These are phyloP conservation scores for Kernera saxatilis DNA, from an alignment of 345 rosid species.

Conservation along the genomic window DNA sequence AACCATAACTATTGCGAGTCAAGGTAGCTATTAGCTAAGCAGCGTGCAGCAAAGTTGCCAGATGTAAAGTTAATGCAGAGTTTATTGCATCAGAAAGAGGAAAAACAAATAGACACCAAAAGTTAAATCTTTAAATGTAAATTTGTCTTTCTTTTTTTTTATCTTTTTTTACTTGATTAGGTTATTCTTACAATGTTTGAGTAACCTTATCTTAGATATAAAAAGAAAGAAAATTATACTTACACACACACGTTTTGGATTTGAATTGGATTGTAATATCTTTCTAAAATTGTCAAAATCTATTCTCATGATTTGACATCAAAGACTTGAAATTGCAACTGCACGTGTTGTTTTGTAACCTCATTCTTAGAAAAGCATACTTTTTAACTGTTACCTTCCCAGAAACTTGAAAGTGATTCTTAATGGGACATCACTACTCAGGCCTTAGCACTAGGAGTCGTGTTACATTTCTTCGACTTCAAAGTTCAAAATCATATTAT, in stretches of 20 bases:
- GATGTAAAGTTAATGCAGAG: constrained; percentile 16
- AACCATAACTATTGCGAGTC: neutral
- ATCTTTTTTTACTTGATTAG: neutral
- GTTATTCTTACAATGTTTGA: neutral
- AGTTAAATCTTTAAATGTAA: constrained; percentile 8
- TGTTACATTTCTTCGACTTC: neutral
- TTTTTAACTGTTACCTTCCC: neutral
- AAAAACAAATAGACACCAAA: neutral
- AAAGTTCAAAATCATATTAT: constrained; percentile 14
- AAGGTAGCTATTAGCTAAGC: constrained; percentile 8
- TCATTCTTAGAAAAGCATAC: neutral
- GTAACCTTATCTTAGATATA: constrained; percentile 25
- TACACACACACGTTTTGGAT: constrained; percentile 6
- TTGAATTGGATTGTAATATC: constrained; percentile 5
- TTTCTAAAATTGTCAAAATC: neutral
- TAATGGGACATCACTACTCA: constrained; percentile 26
- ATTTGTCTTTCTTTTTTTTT: neutral
- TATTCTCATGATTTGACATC: constrained; percentile 19
- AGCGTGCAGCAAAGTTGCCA: constrained; percentile 8
- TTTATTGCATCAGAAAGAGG: neutral
- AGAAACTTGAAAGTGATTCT: constrained; percentile 12
- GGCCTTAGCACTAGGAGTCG: constrained; percentile 7
- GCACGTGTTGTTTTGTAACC: constrained; percentile 15
- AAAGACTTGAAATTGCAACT: constrained; percentile 9
- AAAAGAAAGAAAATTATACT: constrained; percentile 13